These are phyloP conservation scores for Auxenochlorella pyrenoidosa DNA, from an alignment of 139 green algal genomes.

Conservation along the genomic window DNA sequence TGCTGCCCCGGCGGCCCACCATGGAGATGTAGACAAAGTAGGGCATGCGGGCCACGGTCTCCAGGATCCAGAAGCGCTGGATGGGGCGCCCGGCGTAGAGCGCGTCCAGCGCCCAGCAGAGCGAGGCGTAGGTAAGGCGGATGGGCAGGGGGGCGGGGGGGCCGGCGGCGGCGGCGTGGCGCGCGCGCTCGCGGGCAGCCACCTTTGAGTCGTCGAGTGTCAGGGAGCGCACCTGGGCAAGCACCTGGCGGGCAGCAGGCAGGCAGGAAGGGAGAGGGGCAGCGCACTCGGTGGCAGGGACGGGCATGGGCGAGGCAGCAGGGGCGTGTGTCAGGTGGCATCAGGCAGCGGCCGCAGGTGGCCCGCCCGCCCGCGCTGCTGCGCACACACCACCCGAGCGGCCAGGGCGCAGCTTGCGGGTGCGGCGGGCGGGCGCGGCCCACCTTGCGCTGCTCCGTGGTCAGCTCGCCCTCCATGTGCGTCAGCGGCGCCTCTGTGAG, in stretches of 20 bases:
- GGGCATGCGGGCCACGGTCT: slow-evolving; percentile 94
- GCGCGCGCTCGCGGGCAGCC: slow-evolving; percentile 74
- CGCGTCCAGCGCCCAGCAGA: slow-evolving; percentile 70
- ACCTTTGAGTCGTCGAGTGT: slow-evolving; percentile 84
- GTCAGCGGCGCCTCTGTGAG: slow-evolving; percentile 48
- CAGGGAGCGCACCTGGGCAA: slow-evolving; percentile 61
- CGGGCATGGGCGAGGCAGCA: neutral
- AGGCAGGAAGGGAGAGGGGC: neutral
- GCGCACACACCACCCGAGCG: neutral
- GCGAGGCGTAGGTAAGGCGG: slow-evolving; percentile 66
- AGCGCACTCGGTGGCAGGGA: neutral
- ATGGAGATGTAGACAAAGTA: slow-evolving; percentile 98
- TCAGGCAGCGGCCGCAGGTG: no score
- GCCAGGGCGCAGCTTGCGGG: no score
- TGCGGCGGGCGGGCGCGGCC: no score
- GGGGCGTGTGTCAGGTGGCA: no score
- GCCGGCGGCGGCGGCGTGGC: slow-evolving; percentile 34
- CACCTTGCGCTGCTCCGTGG: slow-evolving; percentile 32
- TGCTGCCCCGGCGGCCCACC: no score
- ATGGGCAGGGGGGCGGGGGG: slow-evolving; percentile 47
- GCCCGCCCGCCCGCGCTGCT: no score
- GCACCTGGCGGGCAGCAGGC: slow-evolving; percentile 35
- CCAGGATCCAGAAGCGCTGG: slow-evolving; percentile 92
- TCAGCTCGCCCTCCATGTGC: slow-evolving; percentile 26
- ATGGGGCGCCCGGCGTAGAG: slow-evolving; percentile 81